Evolutionary conservation across 129 eudicot species (phyloP).

Genomic region (Heracleum sosnowskyi): DNA sequence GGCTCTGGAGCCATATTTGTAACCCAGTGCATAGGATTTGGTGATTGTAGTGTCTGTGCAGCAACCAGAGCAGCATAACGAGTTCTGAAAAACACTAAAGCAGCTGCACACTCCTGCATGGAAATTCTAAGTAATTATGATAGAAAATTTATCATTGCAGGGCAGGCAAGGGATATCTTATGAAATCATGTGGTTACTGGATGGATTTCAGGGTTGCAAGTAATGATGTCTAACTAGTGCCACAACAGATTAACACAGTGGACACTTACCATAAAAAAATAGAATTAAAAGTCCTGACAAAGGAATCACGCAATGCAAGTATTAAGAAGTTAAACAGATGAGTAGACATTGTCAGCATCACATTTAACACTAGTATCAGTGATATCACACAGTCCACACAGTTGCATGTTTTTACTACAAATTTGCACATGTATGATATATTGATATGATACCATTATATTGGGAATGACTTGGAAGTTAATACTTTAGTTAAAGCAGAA

Average conservation of each 20-base stretch:
- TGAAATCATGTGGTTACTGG: not conserved
- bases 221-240: not conserved
- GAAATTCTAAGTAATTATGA: not conserved
- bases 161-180: not conserved
- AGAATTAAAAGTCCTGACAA: not conserved
- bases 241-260: not conserved
- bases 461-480: not conserved
- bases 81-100: conserved; percentile 74
- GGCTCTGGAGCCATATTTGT: conserved; percentile 84
- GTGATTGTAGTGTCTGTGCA: conserved; percentile 58
- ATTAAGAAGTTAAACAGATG: not conserved
- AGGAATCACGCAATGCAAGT: not conserved
- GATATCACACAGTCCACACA: not conserved
- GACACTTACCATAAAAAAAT: not conserved
- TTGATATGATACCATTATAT: not conserved
- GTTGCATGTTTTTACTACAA: not conserved
- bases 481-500: not conserved
- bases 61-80: conserved; percentile 91
- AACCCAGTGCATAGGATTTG: conserved; percentile 89
- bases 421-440: not conserved
- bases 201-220: not conserved
- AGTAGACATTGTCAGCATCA: not conserved
- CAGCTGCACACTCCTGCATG: conserved; percentile 85
- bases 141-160: not conserved
- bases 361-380: not conserved